phyloP scores from a whole-genome alignment of 2,329 filamentous ascomycete species.

The Purpureocillium lavendulum region DNA sequence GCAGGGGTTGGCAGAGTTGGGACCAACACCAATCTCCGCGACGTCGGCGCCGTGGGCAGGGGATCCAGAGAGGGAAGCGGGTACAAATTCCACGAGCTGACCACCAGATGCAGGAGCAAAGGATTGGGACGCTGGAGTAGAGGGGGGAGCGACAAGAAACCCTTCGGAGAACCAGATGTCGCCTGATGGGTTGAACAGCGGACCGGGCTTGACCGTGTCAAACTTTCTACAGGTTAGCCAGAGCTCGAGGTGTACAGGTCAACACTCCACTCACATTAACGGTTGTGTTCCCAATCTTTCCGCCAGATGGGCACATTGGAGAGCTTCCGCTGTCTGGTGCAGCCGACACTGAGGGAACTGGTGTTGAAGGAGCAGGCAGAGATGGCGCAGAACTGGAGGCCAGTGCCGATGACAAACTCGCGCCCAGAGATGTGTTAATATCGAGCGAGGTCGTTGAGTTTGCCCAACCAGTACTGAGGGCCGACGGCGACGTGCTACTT shows the following conservation, averaged over 20 bases:
- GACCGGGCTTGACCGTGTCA: constrained; percentile 24
- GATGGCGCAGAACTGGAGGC: not conserved
- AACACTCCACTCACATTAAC: constrained; percentile 23
- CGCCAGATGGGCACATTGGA: constrained; percentile 17
- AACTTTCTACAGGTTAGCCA: constrained; percentile 20
- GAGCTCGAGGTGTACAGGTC: not conserved
- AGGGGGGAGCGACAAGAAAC: constrained; percentile 28
- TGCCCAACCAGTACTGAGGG: constrained; percentile 12
- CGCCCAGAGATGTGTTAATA: constrained; percentile 12
- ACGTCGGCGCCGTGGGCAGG: constrained; percentile 18
- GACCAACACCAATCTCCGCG: constrained; percentile 30
- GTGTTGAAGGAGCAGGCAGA: not conserved
- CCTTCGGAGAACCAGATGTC: constrained; percentile 34
- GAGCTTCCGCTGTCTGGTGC: constrained; percentile 7
- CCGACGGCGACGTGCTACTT: constrained; percentile 10
- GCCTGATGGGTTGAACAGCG: constrained; percentile 29
- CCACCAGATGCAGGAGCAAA: constrained; percentile 29
- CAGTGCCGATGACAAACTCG: constrained; percentile 16
- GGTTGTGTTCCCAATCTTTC: constrained; percentile 27
- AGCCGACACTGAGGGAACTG: constrained; percentile 2
- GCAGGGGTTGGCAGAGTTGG: constrained; percentile 25
- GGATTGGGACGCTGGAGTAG: constrained; percentile 20
- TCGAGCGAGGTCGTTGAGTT: constrained; percentile 19
- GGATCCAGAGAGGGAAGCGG: constrained; percentile 22
- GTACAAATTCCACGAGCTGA: constrained; percentile 30